Evolutionary conservation across 1,139 yeast species (phyloP).

Genomic region (Zhuliangozyma blackwelliae): DNA sequence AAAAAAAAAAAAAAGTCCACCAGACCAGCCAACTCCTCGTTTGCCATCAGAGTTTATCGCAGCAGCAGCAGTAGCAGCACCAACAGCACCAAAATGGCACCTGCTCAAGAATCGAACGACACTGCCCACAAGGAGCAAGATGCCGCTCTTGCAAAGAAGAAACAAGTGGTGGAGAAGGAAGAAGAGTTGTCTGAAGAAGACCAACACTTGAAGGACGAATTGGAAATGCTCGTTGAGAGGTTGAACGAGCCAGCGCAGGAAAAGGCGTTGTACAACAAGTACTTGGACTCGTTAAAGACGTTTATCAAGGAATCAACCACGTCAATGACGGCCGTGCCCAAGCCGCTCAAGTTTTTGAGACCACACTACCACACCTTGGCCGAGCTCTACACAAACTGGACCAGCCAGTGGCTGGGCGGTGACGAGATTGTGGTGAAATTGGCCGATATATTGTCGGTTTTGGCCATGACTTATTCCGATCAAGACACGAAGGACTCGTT

Average conservation of each 20-base stretch:
- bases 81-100: constrained; percentile 14
- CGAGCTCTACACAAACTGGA: constrained; percentile 67
- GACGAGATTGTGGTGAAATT: constrained; percentile 22
- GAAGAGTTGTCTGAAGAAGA: constrained; percentile 96
- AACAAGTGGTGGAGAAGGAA: constrained; percentile 29
- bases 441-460: constrained; percentile 87
- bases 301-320: constrained; percentile 90
- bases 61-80: neutral
- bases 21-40: neutral
- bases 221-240: constrained; percentile 83
- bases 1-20: constrained; percentile 1
- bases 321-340: constrained; percentile 99
- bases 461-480: constrained; percentile 93
- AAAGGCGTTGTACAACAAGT: constrained; percentile 47
- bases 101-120: constrained; percentile 18
- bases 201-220: constrained; percentile 77
- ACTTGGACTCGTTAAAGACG: constrained; percentile 66
- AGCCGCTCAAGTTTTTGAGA: constrained; percentile 91
- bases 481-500: constrained; percentile 79
- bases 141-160: constrained; percentile 8
- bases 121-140: constrained; percentile 11
- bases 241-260: constrained; percentile 45
- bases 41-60: too few relatives aligned
- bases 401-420: constrained; percentile 50
- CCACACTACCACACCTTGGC: constrained; percentile 75